These are phyloP conservation scores for Salisapilia sapeloensis DNA, from an alignment of 352 stramenopile genomes.

Conservation along the genomic window DNA sequence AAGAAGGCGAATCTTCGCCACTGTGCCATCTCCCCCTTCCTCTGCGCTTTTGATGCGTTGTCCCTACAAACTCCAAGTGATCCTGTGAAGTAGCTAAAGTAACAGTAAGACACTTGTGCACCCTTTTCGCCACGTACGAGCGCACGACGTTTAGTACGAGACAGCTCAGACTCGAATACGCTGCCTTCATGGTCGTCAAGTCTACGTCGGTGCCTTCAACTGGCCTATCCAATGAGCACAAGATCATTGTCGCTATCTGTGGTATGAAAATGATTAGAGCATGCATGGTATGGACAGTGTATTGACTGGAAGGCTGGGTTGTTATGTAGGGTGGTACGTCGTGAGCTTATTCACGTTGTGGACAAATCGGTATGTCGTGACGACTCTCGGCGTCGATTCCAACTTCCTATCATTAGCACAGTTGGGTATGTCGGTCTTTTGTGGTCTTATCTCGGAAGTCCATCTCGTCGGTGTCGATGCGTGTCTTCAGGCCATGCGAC, in stretches of 20 bases:
- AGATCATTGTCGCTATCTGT: too few relatives aligned
- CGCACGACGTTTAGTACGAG: too few relatives aligned
- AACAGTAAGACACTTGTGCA: not conserved
- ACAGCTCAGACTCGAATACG: too few relatives aligned
- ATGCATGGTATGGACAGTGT: too few relatives aligned
- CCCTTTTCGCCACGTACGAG: too few relatives aligned
- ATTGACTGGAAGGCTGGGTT: too few relatives aligned
- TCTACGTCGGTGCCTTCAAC: too few relatives aligned
- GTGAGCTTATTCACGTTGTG: slow-evolving; percentile 67
- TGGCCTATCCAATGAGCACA: too few relatives aligned
- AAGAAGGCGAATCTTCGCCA: slow-evolving; percentile 84
- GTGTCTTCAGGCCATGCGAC: slow-evolving; percentile 25
- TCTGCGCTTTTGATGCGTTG: not conserved
- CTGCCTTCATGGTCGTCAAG: too few relatives aligned
- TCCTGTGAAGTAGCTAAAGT: not conserved
- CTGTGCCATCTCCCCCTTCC: slow-evolving; percentile 42
- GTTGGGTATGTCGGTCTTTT: slow-evolving; percentile 62
- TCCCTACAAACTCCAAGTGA: not conserved
- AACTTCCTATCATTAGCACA: slow-evolving; percentile 64
- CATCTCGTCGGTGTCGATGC: slow-evolving; percentile 48
- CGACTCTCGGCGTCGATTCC: slow-evolving; percentile 54
- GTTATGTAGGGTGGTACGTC: slow-evolving; percentile 52
- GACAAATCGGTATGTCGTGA: slow-evolving; percentile 72
- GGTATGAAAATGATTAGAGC: too few relatives aligned
- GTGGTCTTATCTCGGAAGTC: slow-evolving; percentile 45